Evolutionary conservation across 164 flowering plant species (phyloP).

Genomic region (Vitis amurensis): DNA sequence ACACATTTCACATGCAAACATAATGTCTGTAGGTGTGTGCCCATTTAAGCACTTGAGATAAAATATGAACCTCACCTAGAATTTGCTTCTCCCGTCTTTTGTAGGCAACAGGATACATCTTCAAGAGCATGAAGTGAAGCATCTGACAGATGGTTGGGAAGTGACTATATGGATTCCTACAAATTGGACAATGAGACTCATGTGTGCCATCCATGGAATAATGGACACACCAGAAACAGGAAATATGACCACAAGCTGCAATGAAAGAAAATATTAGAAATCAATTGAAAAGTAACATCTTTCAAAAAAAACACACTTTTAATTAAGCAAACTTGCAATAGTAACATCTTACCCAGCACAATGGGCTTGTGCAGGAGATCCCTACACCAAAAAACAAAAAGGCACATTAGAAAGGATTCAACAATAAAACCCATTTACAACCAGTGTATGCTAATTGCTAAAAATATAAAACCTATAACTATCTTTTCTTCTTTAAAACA

Average conservation of each 20-base stretch:
- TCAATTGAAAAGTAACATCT: background rate
- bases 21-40: background rate
- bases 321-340: background rate
- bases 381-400: slow-evolving; percentile 41
- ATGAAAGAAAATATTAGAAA: background rate
- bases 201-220: slow-evolving; percentile 42
- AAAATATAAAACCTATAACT: too few relatives aligned
- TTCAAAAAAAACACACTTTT: too few relatives aligned
- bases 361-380: slow-evolving; percentile 87
- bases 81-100: slow-evolving; percentile 54
- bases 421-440: background rate
- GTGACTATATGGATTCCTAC: slow-evolving; percentile 66
- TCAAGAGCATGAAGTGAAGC: slow-evolving; percentile 67
- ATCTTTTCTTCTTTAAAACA: too few relatives aligned
- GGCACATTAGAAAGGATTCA: background rate
- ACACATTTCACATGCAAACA: background rate
- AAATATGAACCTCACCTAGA: slow-evolving; percentile 43
- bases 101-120: slow-evolving; percentile 68
- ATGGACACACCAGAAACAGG: slow-evolving; percentile 93
- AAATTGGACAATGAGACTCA: slow-evolving; percentile 74
- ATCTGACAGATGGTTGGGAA: slow-evolving; percentile 68
- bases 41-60: background rate
- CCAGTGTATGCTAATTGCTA: too few relatives aligned
- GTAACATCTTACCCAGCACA: slow-evolving; percentile 59
- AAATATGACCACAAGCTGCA: slow-evolving; percentile 90